A percentile compares a stretch with the other conserved stretches of the same genome.
Evolutionary conservation across 257 asterid genomes (phyloP).

Genomic region (Penstemon eatonii): DNA sequence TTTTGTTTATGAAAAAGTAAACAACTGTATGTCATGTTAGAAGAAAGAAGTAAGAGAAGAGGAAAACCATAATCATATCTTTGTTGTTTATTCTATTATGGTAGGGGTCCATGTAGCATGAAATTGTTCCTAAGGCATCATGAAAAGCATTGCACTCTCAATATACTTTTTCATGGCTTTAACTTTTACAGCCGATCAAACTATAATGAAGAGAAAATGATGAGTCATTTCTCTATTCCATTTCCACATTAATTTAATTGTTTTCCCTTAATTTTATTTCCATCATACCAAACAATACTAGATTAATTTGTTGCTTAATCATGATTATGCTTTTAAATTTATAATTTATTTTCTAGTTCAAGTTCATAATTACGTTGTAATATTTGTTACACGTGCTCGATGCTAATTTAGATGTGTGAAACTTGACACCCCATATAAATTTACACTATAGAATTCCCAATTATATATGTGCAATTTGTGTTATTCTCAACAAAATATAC

Average conservation of each 20-base stretch:
- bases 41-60: not conserved
- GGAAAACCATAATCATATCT: constrained; percentile 14
- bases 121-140: constrained; percentile 31
- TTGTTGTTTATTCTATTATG: constrained; percentile 28
- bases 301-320: constrained; percentile 14
- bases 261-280: not conserved
- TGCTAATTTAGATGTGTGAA: too few species aligned
- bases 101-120: constrained; percentile 35
- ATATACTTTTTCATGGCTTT: constrained; percentile 21
- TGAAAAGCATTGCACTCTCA: constrained; percentile 35
- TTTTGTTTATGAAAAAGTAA: constrained; percentile 25
- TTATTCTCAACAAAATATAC: too few species aligned
- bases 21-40: not conserved
- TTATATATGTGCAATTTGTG: too few species aligned
- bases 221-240: constrained; percentile 28
- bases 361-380: not conserved
- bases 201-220: constrained; percentile 28
- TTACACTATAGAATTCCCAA: too few species aligned
- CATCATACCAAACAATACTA: constrained; percentile 19
- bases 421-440: too few species aligned
- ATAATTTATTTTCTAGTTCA: not conserved
- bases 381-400: too few species aligned
- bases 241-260: not conserved
- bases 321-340: not conserved
- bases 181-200: constrained; percentile 44